Conservation (phyloP, 306 rosid genomes). For the Pyrus communis region DNA sequence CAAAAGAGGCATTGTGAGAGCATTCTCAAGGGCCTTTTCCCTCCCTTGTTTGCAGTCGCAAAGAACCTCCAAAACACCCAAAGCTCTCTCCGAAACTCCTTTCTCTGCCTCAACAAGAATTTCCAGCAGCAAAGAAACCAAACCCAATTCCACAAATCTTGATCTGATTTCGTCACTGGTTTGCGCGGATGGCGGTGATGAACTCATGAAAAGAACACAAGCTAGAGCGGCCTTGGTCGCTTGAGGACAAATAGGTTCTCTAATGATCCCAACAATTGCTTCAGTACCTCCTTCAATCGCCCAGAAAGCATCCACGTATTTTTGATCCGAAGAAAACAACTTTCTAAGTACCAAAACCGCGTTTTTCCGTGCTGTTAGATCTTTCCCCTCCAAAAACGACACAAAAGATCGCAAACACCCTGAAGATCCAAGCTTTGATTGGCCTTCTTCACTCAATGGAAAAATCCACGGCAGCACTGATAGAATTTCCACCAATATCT, state of each 20-base stretch:
- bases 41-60: conserved; percentile 50
- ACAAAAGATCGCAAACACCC: conserved; percentile 36
- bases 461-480: conserved; percentile 44
- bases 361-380: conserved; percentile 47
- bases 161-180: conserved; percentile 4
- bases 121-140: conserved; percentile 57
- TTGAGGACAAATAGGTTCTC: conserved; percentile 32
- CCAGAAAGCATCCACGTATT: conserved; percentile 25
- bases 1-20: conserved; percentile 62
- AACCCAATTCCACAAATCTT: conserved; percentile 54
- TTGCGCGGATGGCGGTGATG: conserved; percentile 17
- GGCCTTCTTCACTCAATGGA: conserved; percentile 38
- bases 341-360: conserved; percentile 52
- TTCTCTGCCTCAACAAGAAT: conserved; percentile 56
- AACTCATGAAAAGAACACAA: conserved; percentile 44
- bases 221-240: conserved; percentile 60
- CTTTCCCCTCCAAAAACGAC: conserved; percentile 39
- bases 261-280: conserved; percentile 45
- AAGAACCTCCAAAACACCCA: conserved; percentile 50
- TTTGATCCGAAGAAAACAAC: conserved; percentile 23
- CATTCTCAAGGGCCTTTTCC: conserved; percentile 46
- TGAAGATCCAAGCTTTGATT: conserved; percentile 33
- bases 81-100: conserved; percentile 52
- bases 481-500: conserved; percentile 47
- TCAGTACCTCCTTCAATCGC: conserved; percentile 46